A percentile compares a stretch with the other conserved stretches of the same genome.
Conservation (phyloP, 2,329 filamentous ascomycete species). For the Pleomassaria siparia region DNA sequence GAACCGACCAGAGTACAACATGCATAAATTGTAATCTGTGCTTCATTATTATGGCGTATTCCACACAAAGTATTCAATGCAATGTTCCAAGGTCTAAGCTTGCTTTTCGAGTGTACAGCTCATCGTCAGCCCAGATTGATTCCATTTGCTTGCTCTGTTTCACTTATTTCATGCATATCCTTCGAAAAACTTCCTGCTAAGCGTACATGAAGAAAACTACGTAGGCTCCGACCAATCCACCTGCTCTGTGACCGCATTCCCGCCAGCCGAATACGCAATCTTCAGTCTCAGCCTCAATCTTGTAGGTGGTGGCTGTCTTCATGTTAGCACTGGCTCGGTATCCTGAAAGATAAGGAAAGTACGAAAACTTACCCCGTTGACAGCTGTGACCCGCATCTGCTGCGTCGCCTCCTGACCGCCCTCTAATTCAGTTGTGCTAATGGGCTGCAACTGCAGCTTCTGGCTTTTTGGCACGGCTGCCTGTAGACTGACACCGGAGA, state of each 20-base stretch:
- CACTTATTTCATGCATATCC: not conserved
- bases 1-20: too few species aligned
- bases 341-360: not conserved
- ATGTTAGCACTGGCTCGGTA: conserved; percentile 21
- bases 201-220: too few species aligned
- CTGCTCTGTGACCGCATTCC: conserved; percentile 78
- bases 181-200: too few species aligned
- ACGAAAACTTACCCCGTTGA: conserved; percentile 76
- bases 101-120: too few species aligned
- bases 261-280: conserved; percentile 74
- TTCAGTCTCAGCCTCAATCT: conserved; percentile 80
- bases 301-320: conserved; percentile 64
- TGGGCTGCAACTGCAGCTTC: conserved; percentile 87
- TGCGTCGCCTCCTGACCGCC: conserved; percentile 84
- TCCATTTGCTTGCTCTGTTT: not conserved
- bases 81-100: too few species aligned
- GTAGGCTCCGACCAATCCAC: conserved; percentile 91
- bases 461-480: conserved; percentile 96
- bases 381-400: conserved; percentile 81
- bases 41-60: too few species aligned
- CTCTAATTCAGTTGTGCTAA: conserved; percentile 76
- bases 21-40: too few species aligned
- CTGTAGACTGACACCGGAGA: conserved; percentile 81
- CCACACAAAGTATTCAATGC: too few species aligned
- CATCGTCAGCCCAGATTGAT: not conserved